Conservation (phyloP, 352 stramenopile species). For the Globisporangium iwayamae region DNA sequence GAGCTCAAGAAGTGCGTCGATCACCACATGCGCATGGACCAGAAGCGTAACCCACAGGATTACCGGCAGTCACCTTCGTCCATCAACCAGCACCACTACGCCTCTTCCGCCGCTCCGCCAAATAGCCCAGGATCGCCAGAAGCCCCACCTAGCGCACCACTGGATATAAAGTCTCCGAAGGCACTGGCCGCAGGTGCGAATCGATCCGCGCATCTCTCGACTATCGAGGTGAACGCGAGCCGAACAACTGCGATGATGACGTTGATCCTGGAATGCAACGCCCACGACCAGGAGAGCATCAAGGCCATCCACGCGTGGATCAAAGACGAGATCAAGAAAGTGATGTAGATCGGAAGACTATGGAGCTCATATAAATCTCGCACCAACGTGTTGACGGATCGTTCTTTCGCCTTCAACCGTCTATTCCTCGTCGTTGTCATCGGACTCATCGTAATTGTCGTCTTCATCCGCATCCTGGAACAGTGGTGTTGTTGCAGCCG, state of each 20-base stretch:
- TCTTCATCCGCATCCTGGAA: slow-evolving; percentile 23
- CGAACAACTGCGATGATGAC: slow-evolving; percentile 33
- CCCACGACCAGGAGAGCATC: slow-evolving; percentile 42
- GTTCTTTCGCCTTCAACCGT: background rate
- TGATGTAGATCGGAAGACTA: slow-evolving; percentile 11
- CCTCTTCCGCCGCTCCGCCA: background rate
- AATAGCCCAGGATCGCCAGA: slow-evolving; percentile 1
- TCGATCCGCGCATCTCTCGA: background rate
- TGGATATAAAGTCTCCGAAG: background rate
- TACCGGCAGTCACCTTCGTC: background rate
- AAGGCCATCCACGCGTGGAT: slow-evolving; percentile 32
- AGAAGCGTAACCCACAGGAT: slow-evolving; percentile 29
- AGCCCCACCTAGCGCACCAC: background rate
- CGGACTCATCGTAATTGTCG: slow-evolving; percentile 26
- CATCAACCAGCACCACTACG: background rate
- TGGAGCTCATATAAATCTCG: background rate
- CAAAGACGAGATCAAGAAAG: slow-evolving; percentile 46
- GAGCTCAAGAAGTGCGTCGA: slow-evolving; percentile 51
- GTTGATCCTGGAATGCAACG: slow-evolving; percentile 43
- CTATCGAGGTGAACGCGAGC: slow-evolving; percentile 18
- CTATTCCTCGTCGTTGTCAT: slow-evolving; percentile 7
- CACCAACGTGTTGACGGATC: background rate
- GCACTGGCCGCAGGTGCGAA: background rate
- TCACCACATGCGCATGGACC: slow-evolving; percentile 41
- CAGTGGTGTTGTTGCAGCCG: too few species aligned